These are phyloP conservation scores for Penium margaritaceum DNA, from an alignment of 139 green algal genomes.

Conservation along the genomic window DNA sequence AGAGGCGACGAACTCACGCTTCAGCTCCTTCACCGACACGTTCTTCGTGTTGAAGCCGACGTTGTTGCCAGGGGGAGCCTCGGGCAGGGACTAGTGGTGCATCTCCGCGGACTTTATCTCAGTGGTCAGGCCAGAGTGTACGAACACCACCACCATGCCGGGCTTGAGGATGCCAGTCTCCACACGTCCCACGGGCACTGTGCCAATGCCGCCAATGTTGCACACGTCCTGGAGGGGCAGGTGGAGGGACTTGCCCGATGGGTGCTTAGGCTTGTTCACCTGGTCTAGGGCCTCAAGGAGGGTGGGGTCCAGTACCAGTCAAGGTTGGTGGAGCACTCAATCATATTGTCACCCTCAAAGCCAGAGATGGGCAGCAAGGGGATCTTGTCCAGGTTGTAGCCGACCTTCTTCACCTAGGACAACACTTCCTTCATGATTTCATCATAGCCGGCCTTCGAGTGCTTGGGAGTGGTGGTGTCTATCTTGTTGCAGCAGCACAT, in stretches of 20 bases:
- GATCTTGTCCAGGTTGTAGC: slow-evolving; percentile 77
- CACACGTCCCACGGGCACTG: slow-evolving; percentile 92
- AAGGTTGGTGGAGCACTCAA: slow-evolving; percentile 89
- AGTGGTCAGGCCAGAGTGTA: slow-evolving; percentile 70
- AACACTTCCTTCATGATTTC: slow-evolving; percentile 96
- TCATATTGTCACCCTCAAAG: slow-evolving; percentile 98
- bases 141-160: slow-evolving; percentile 70
- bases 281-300: slow-evolving; percentile 58
- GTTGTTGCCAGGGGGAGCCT: slow-evolving; percentile 87
- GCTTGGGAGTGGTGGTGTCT: slow-evolving; percentile 75
- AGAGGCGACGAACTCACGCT: slow-evolving; percentile 49
- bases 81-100: slow-evolving; percentile 93
- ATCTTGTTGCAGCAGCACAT: slow-evolving; percentile 67
- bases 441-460: slow-evolving; percentile 85
- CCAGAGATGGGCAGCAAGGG: slow-evolving; percentile 96
- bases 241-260: slow-evolving; percentile 43
- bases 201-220: slow-evolving; percentile 98
- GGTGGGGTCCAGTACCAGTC: slow-evolving; percentile 78
- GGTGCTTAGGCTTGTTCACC: slow-evolving; percentile 47
- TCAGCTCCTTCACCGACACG: slow-evolving; percentile 46
- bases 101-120: slow-evolving; percentile 99
- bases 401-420: slow-evolving; percentile 76
- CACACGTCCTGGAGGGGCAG: slow-evolving; percentile 73
- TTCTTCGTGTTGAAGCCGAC: slow-evolving; percentile 99
- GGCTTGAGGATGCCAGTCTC: slow-evolving; percentile 94